Evolutionary conservation across 345 rosid genomes (phyloP).

Genomic region (Psidium friedrichsthalianum): DNA sequence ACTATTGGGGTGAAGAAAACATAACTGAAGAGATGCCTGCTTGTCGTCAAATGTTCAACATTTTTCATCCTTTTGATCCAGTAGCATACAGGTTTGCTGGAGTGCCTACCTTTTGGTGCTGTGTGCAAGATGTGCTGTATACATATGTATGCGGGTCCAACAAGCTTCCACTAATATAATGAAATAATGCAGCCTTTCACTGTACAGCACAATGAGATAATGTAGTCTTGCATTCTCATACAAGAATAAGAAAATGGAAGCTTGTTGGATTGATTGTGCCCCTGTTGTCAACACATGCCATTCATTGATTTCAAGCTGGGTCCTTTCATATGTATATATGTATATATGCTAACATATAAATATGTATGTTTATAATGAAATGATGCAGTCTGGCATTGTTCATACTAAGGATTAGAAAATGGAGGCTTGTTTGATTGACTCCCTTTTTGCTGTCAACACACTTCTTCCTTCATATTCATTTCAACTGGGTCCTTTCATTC

Average conservation of each 20-base stretch:
- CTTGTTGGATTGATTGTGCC: not conserved
- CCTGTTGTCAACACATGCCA: not conserved
- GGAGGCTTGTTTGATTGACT: not conserved
- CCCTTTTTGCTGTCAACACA: not conserved
- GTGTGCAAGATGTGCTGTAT: not conserved
- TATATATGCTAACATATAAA: not conserved
- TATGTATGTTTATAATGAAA: not conserved
- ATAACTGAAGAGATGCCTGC: slow-evolving; percentile 88
- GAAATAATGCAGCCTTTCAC: not conserved
- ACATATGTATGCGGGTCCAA: not conserved
- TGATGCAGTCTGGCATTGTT: not conserved
- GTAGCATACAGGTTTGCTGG: slow-evolving; percentile 85
- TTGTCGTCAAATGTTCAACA: slow-evolving; percentile 93
- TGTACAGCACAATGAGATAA: not conserved
- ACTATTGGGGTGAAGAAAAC: slow-evolving; percentile 80
- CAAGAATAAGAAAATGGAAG: not conserved
- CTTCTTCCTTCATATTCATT: not conserved
- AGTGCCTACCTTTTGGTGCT: not conserved
- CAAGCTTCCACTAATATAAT: not conserved
- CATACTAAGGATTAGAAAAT: not conserved
- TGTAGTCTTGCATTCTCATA: not conserved
- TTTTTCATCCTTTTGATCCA: slow-evolving; percentile 96
- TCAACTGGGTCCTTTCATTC: not conserved
- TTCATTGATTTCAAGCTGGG: not conserved
- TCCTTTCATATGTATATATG: not conserved